Evolutionary conservation across 2,329 filamentous ascomycete genomes (phyloP).

Genomic region (Plenodomus biglobosus): DNA sequence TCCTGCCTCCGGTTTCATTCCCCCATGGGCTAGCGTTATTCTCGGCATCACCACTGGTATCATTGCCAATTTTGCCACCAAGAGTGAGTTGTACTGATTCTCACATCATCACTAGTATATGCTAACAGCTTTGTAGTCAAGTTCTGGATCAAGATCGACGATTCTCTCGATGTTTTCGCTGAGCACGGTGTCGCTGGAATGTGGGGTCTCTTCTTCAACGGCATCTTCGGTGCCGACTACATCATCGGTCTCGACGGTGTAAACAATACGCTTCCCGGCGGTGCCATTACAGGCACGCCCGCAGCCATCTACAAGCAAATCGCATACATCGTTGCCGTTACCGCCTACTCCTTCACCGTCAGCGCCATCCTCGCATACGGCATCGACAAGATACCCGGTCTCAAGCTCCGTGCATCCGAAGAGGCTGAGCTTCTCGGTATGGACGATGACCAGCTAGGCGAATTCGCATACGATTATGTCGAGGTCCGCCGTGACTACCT

Average conservation of each 20-base stretch:
- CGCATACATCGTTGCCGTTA: conserved; percentile 69
- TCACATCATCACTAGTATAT: not conserved
- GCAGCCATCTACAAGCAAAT: conserved; percentile 77
- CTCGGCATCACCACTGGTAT: conserved; percentile 65
- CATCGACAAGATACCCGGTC: conserved; percentile 74
- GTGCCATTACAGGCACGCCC: conserved; percentile 74
- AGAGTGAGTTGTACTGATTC: conserved; percentile 61
- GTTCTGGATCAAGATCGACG: conserved; percentile 77
- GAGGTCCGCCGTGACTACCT: conserved; percentile 87
- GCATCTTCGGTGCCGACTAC: conserved; percentile 73
- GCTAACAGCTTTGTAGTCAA: conserved; percentile 54
- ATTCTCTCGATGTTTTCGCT: conserved; percentile 87
- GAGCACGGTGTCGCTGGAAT: conserved; percentile 86
- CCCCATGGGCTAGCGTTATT: conserved; percentile 63
- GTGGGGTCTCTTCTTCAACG: conserved; percentile 75
- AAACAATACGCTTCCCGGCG: conserved; percentile 64
- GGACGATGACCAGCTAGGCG: conserved; percentile 87
- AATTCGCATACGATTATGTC: conserved; percentile 89
- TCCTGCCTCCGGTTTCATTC: conserved; percentile 77
- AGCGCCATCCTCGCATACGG: conserved; percentile 71
- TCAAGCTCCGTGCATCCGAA: conserved; percentile 77
- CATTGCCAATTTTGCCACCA: conserved; percentile 82
- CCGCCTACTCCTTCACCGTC: conserved; percentile 71
- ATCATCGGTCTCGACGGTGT: conserved; percentile 74
- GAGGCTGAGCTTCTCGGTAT: conserved; percentile 84